These are phyloP conservation scores for Vinca minor DNA, from an alignment of 257 asterid species.

Conservation along the genomic window DNA sequence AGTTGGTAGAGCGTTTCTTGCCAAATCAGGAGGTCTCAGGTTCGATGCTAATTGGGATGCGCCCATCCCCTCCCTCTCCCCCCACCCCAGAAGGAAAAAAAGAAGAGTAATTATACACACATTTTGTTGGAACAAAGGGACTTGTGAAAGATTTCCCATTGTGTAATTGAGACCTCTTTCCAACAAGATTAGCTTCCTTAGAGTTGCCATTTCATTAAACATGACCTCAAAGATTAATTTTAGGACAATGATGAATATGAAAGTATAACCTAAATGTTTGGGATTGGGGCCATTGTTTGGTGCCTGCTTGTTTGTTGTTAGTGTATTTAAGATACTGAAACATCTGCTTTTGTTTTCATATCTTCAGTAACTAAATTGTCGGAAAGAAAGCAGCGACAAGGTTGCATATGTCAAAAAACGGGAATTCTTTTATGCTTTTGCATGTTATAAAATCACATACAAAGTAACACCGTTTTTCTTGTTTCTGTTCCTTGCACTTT, in stretches of 20 bases:
- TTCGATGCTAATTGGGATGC: too few relatives aligned
- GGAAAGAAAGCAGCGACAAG: background rate
- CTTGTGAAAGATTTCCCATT: background rate
- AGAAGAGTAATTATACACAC: too few relatives aligned
- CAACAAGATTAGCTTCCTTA: background rate
- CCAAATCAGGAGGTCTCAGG: too few relatives aligned
- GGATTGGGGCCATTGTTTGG: background rate
- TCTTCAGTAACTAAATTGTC: background rate
- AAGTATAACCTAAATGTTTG: background rate
- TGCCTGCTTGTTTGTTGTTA: background rate
- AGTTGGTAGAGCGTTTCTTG: too few relatives aligned
- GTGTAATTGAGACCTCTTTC: background rate
- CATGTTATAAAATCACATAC: background rate
- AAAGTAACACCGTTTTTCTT: background rate
- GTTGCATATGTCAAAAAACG: background rate
- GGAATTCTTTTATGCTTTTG: background rate
- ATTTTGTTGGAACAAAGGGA: background rate
- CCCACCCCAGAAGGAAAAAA: too few relatives aligned
- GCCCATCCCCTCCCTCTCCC: too few relatives aligned
- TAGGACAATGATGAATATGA: background rate
- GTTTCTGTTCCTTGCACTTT: slow-evolving; percentile 13
- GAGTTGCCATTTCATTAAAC: background rate
- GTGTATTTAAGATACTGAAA: background rate
- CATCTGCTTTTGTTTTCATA: background rate
- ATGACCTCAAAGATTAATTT: background rate